phyloP scores from a whole-genome alignment of 2,329 filamentous ascomycete species.

The Hymenotorrendiella dingleyae region DNA sequence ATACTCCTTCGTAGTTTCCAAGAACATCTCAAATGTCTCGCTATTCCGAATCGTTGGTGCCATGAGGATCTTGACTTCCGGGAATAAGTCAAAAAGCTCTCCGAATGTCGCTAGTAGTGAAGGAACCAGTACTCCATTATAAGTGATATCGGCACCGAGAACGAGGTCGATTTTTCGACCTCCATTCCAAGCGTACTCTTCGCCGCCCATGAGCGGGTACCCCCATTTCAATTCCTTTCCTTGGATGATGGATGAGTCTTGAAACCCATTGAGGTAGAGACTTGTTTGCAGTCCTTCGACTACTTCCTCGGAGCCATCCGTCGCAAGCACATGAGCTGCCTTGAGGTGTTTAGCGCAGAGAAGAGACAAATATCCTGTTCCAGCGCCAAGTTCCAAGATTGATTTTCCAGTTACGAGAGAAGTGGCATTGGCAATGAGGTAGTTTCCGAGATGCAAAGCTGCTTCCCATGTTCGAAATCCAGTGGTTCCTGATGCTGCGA shows the following conservation, averaged over 20 bases:
- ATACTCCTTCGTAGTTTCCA: conserved; percentile 43
- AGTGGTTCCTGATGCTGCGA: conserved; percentile 67
- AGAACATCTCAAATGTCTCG: conserved; percentile 61
- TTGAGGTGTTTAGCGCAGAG: conserved; percentile 63
- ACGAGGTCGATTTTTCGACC: conserved; percentile 51
- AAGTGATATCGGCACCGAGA: conserved; percentile 73
- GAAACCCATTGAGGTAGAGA: conserved; percentile 60
- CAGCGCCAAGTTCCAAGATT: conserved; percentile 68
- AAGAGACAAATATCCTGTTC: conserved; percentile 70
- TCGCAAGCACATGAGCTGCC: conserved; percentile 56
- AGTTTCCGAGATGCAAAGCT: conserved; percentile 65
- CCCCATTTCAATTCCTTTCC: conserved; percentile 50
- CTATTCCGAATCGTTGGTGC: conserved; percentile 66
- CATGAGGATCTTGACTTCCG: conserved; percentile 55
- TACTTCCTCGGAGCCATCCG: conserved; percentile 70
- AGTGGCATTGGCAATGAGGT: conserved; percentile 44
- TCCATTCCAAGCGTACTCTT: conserved; percentile 38
- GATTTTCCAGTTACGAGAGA: conserved; percentile 43
- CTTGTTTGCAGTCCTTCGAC: conserved; percentile 63
- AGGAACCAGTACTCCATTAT: conserved; percentile 59
- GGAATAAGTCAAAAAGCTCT: conserved; percentile 53
- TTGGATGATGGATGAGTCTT: conserved; percentile 45
- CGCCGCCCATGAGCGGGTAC: conserved; percentile 26
- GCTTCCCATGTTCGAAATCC: conserved; percentile 80
- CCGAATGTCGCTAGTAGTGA: conserved; percentile 59